Base-by-base conservation (phyloP, 148 eudicot genomes). In the Simmondsia chinensis region DNA sequence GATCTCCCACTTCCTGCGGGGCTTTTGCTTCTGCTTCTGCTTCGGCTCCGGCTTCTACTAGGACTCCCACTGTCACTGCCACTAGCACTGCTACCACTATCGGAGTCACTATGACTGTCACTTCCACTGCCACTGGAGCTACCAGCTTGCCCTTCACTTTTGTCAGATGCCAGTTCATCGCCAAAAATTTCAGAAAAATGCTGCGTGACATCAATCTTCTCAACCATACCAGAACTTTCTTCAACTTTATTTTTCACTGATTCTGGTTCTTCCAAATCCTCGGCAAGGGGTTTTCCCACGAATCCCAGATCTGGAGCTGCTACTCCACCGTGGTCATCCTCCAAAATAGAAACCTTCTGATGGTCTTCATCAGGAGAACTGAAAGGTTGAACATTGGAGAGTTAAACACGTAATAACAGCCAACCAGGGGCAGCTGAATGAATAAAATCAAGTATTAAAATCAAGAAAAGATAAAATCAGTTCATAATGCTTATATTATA, bases 21-120 rank as follows among this genome's bases (percentile, higher is more conserved):
- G 46, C 91, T 88, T 63, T 68, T 66, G 59, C 96, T 87, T 66
- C 77, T 64, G 54, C 97, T 84, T 65, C 65, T 66, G 62, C 94
- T 70, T 45, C 61, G 55, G 38, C 75, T 76, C n/a, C n/a, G n/a
- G n/a, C n/a, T n/a, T n/a, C n/a, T n/a, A n/a, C n/a, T n/a, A n/a
- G n/a, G n/a, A n/a, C n/a, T n/a, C n/a, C n/a, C n/a, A n/a, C n/a
- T n/a, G 9, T 54, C 71, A 64, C 82, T 77, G 33, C 66, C 82
- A 57, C 80, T 80, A 21, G 66, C 77, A 66, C 84, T 76, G 22
- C 57, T 76, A 66, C 81, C 66, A 36, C 76, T 77, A 20, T 71
- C 78, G 64, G 79, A 75, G 20, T 71, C 85, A 61, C 84, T 73
- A 31, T 75, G 82, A 44, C 84, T 88, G 34, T 62, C 94, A 45